Base-by-base conservation (phyloP, 2,329 filamentous ascomycete species). In the Macrophomina pseudophaseolina region DNA sequence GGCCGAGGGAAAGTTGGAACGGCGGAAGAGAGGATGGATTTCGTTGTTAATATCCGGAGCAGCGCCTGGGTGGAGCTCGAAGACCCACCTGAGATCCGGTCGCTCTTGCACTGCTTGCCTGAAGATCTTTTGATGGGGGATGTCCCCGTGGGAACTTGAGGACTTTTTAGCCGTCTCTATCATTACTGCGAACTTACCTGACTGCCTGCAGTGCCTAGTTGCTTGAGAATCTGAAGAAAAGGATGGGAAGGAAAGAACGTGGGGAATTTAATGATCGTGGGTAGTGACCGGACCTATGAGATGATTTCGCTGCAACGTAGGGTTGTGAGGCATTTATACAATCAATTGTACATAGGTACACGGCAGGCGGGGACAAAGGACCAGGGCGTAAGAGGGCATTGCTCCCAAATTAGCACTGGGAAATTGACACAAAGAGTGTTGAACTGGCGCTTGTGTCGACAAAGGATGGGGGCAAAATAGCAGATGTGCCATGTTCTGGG, bases 11-110 rank as follows among this genome's bases (percentile, higher is more conserved):
- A 62, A 62, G 32, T 62, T 62, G 14, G 44, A 23, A 4, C 44
- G 58, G 5, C 42, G 58, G 32, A 63, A 66, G n/a, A 66, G 12
- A 9, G 35, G 44, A 11, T 66, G 56, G 40, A 66, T 66, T 14
- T 23, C 6, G 30, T 62, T 54, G 35, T 14, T 54, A 35, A 66
- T 18, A 30, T 66, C 42, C 3, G 65, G 65, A 12, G 2, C 7
- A 30, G 58, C 30, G 6, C 14, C 16, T 5, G 42, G 11, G 44
- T 35, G 8, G 9, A 62, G 58, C n/a, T 62, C 44, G n/a, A 62
- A 38, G 3, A 62, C 58, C 2, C 11, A 28, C 9, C 14, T 7
- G 46, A 62, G 58, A 9, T 23, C 5, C 5, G 58, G 42, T 11
- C 33, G 35, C 4, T 49, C 18, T 28, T 62, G 42, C 35, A 62